These are phyloP conservation scores for Myxozyma sirexii DNA, from an alignment of 805 yeast species.

Conservation along the genomic window DNA sequence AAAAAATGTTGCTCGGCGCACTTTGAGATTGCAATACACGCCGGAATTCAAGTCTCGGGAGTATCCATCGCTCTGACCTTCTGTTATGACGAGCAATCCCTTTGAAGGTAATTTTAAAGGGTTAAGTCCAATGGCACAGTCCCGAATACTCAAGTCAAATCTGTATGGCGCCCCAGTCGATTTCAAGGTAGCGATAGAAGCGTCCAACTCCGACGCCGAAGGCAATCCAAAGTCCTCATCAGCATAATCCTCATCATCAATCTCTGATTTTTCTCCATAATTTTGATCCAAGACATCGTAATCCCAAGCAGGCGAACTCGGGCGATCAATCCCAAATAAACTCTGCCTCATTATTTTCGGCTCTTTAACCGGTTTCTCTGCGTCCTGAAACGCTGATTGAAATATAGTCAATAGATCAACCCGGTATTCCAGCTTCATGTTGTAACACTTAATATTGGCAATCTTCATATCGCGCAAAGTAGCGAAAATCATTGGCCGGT, in stretches of 20 bases:
- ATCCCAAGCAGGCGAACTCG: conserved; percentile 22
- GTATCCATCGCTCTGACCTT: conserved; percentile 57
- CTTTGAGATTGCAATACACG: conserved; percentile 47
- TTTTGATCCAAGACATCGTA: conserved; percentile 23
- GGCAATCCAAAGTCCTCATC: conserved; percentile 22
- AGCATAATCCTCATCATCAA: conserved; percentile 22
- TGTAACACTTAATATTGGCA: conserved; percentile 51
- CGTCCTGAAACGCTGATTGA: conserved; percentile 31
- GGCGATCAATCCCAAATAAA: conserved; percentile 15
- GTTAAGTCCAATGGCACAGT: conserved; percentile 61
- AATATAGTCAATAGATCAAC: conserved; percentile 59
- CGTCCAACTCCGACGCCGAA: conserved; percentile 28
- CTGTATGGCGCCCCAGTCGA: conserved; percentile 6
- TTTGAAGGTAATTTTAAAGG: conserved; percentile 66
- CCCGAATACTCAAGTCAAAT: conserved; percentile 46
- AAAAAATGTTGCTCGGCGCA: conserved; percentile 55
- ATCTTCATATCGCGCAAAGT: conserved; percentile 45
- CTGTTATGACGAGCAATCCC: conserved; percentile 53
- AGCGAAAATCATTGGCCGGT: conserved; percentile 49
- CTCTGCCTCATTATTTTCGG: background rate
- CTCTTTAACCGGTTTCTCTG: background rate
- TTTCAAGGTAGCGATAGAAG: conserved; percentile 26
- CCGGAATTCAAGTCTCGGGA: conserved; percentile 42
- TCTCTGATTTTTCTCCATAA: conserved; percentile 24
- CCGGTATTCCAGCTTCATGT: conserved; percentile 57